Conservation (phyloP, 192 early-diverging fungal species). For the Coemansia sp. region DNA sequence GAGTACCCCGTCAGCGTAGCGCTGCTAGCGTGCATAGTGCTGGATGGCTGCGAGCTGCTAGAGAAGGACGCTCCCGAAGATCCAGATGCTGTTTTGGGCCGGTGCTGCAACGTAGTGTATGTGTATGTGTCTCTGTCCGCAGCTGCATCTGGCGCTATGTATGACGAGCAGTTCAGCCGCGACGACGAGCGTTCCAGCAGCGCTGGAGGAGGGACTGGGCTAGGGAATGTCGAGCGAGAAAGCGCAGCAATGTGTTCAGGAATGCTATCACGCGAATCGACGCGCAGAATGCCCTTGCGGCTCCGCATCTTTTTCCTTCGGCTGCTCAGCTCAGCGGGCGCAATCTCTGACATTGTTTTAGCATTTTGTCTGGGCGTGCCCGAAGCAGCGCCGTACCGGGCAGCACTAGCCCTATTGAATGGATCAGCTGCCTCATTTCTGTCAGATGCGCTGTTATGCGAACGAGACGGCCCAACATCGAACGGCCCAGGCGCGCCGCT, state of each 20-base stretch:
- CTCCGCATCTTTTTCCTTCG: conserved; percentile 26
- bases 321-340: conserved; percentile 4
- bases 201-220: conserved; percentile 33
- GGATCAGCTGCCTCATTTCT: conserved; percentile 7
- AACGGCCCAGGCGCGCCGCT: conserved; percentile 14
- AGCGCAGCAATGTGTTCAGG: conserved; percentile 50
- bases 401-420: conserved; percentile 8
- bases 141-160: conserved; percentile 1
- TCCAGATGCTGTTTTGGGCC: conserved; percentile 45
- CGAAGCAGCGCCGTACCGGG: conserved; percentile 8
- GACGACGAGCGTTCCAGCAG: conserved; percentile 32
- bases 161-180: conserved; percentile 15
- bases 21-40: conserved; percentile 16
- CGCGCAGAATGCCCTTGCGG: conserved; percentile 34
- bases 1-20: not conserved
- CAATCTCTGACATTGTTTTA: conserved; percentile 5
- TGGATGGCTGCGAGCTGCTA: not conserved
- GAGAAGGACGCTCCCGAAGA: conserved; percentile 3
- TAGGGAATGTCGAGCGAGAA: conserved; percentile 51
- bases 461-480: not conserved
- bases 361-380: not conserved
- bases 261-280: conserved; percentile 45
- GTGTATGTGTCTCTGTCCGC: conserved; percentile 19
- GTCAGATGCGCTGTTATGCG: conserved; percentile 14
- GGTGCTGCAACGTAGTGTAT: conserved; percentile 14